Evolutionary conservation across 306 rosid species (phyloP), one percentile per base, ranked within the genome.

Genomic region (Myrica gale): DNA sequence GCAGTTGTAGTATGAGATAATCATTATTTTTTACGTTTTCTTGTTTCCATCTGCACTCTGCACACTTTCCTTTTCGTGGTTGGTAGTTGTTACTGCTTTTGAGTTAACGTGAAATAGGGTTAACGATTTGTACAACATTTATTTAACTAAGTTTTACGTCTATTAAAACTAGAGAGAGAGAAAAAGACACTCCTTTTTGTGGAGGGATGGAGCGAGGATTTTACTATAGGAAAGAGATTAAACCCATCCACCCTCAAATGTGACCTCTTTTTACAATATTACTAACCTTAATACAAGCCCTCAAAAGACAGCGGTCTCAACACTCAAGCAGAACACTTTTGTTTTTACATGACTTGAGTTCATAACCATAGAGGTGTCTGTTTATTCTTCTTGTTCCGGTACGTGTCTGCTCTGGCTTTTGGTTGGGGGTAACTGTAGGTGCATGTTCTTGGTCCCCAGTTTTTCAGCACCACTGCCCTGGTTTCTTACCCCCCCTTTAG

Each of bases 191-290:
- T 47, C 13, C 0, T 9, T 47, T 47, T 9, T 1, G 32, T 26
- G 32, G 32, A 26, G 32, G 32, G 32, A 26, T 26, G 32, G 32
- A 0, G 32, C 32, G 32, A 26, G 32, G 32, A 26, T 47, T 47
- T 47, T 67, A 76, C 61, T 79, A 68, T 43, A 82, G 60, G 68
- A 48, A 73, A 82, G 7, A 10, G 50, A 10, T 46, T 46, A 68
- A 26, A 26, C 2, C 32, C 32, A 0, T 26, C 32, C 32, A 26
- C 32, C 32, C 32, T 26, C 32, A 26, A 26, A 0, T 26, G 32
- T 26, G 32, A 26, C 32, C 32, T 26, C 32, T 26, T 26, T 26
- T 26, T 26, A 26, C 32, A 26, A 26, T 1, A 26, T 26, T 26
- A 26, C 1, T 26, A 26, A 26, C 32, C 32, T 26, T 26, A 26